A percentile compares a stretch with the other conserved stretches of the same genome.
Conservation (phyloP, 2,329 filamentous ascomycete species). For the Exophiala dermatitidis region DNA sequence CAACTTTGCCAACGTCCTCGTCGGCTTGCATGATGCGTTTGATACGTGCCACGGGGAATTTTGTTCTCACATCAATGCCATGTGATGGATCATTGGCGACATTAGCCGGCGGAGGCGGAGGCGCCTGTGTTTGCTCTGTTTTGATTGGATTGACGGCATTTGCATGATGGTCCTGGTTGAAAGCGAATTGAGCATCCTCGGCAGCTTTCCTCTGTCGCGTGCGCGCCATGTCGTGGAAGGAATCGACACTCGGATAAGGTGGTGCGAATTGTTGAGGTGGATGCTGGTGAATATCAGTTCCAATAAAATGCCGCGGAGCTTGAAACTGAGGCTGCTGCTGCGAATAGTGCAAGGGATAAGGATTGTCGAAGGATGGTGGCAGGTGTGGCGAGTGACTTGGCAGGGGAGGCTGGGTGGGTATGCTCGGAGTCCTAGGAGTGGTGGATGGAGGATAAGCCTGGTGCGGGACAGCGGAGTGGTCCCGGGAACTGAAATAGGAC, state of each 20-base stretch:
- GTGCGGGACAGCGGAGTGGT: constrained; percentile 7
- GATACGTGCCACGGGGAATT: constrained; percentile 94
- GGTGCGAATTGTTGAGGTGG: constrained; percentile 4
- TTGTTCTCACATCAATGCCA: constrained; percentile 75
- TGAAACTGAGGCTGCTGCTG: constrained; percentile 35
- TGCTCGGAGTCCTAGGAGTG: background rate
- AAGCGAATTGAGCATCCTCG: constrained; percentile 27
- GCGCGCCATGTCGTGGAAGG: constrained; percentile 37
- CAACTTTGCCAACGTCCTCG: constrained; percentile 96
- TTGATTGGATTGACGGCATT: constrained; percentile 6
- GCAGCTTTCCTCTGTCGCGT: constrained; percentile 34
- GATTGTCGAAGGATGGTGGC: constrained; percentile 26
- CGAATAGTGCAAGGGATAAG: constrained; percentile 17
- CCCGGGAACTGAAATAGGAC: constrained; percentile 23
- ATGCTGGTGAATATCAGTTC: background rate
- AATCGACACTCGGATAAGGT: constrained; percentile 2
- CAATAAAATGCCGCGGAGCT: constrained; percentile 28
- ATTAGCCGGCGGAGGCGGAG: constrained; percentile 13
- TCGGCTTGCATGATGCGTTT: constrained; percentile 99
- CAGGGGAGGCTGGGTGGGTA: constrained; percentile 1
- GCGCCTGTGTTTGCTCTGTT: constrained; percentile 2
- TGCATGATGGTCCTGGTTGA: constrained; percentile 14
- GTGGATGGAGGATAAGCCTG: constrained; percentile 10
- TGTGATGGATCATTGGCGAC: constrained; percentile 33
- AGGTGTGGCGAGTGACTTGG: constrained; percentile 28